phyloP scores from a whole-genome alignment of 2,329 filamentous ascomycete genomes.

The Blumeriella jaapii region DNA sequence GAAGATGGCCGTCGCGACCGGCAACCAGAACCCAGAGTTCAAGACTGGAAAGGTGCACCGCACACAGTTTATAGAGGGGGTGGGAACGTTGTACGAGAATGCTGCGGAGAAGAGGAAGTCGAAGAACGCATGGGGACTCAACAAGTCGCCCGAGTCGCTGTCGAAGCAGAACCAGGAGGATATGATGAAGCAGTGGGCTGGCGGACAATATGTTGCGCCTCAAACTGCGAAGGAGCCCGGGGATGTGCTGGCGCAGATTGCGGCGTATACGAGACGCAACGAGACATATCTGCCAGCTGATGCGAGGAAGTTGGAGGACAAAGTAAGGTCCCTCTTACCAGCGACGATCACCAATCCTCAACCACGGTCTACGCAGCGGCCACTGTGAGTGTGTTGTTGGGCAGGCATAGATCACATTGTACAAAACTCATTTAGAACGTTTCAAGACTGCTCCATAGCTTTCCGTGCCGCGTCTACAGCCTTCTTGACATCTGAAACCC shows the following conservation, averaged over 20 bases:
- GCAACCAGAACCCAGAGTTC: constrained; percentile 10
- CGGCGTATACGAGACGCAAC: constrained; percentile 21
- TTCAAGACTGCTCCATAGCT: constrained; percentile 21
- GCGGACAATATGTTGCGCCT: constrained; percentile 22
- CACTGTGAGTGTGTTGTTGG: not conserved
- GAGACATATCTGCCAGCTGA: constrained; percentile 25
- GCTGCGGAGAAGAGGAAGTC: constrained; percentile 1
- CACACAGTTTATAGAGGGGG: constrained; percentile 12
- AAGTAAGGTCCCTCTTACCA: constrained; percentile 22
- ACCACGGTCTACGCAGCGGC: constrained; percentile 6
- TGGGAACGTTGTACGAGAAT: constrained; percentile 22
- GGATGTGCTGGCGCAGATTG: constrained; percentile 19
- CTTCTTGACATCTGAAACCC: constrained; percentile 26
- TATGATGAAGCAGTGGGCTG: constrained; percentile 21
- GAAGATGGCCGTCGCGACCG: constrained; percentile 22
- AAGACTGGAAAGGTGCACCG: constrained; percentile 13
- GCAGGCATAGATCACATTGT: constrained; percentile 13
- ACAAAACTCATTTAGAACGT: constrained; percentile 13
- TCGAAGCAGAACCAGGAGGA: constrained; percentile 13
- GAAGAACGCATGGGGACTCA: constrained; percentile 1
- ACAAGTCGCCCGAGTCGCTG: constrained; percentile 3
- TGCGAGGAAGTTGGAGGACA: constrained; percentile 20
- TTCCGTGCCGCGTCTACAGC: constrained; percentile 29
- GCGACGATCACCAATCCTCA: not conserved
- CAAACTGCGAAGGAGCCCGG: constrained; percentile 4